Conservation (phyloP, 495 filamentous ascomycete species). For the Neurospora terricola region DNA sequence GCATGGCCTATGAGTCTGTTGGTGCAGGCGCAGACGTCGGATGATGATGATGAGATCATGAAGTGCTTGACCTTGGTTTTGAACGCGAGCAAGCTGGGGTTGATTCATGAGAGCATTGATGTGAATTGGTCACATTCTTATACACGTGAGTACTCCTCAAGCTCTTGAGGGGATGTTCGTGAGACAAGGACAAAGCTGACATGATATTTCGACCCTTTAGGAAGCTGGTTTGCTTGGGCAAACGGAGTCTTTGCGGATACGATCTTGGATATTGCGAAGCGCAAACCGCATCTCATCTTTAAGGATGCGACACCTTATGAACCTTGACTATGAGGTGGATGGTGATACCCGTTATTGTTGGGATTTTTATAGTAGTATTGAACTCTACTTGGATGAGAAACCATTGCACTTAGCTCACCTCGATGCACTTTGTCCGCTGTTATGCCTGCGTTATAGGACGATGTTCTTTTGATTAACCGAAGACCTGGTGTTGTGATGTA, state of each 20-base stretch:
- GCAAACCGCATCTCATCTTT: slow-evolving; percentile 86
- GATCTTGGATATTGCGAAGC: slow-evolving; percentile 74
- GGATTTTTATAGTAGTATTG: not conserved
- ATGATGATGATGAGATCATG: slow-evolving; percentile 75
- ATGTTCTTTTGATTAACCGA: not conserved
- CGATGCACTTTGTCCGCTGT: not conserved
- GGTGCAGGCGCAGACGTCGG: slow-evolving; percentile 81
- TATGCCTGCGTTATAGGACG: not conserved
- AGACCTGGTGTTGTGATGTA: not conserved
- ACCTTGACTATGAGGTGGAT: slow-evolving; percentile 7
- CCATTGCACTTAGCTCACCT: not conserved
- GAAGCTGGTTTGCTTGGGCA: slow-evolving; percentile 96
- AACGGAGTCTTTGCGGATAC: slow-evolving; percentile 95
- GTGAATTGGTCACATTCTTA: slow-evolving; percentile 66
- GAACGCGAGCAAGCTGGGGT: slow-evolving; percentile 58
- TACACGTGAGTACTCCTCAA: slow-evolving; percentile 48
- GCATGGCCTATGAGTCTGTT: slow-evolving; percentile 98
- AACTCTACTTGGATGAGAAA: not conserved
- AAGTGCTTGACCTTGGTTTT: slow-evolving; percentile 63
- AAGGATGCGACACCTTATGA: slow-evolving; percentile 42
- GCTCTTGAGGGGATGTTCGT: not conserved
- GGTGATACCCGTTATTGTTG: not conserved
- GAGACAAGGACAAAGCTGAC: slow-evolving; percentile 17
- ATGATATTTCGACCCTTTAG: slow-evolving; percentile 20
- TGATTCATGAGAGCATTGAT: slow-evolving; percentile 89